These are phyloP conservation scores for Phytopythium ostracodes DNA, from an alignment of 352 stramenopile genomes.

Conservation along the genomic window DNA sequence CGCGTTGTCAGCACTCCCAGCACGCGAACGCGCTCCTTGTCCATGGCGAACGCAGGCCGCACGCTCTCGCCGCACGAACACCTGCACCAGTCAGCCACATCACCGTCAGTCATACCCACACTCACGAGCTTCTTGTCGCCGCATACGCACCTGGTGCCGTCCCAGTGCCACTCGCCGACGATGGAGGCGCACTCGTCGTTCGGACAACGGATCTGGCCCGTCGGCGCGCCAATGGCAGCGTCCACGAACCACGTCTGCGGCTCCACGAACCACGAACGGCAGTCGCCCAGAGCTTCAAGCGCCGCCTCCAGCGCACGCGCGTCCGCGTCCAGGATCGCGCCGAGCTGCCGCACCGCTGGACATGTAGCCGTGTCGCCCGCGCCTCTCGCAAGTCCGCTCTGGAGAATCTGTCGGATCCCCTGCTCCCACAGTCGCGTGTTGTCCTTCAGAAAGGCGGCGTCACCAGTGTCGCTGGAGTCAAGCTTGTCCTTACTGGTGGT, in stretches of 20 bases:
- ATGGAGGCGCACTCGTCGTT: slow-evolving; percentile 28
- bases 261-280: slow-evolving; percentile 46
- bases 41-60: slow-evolving; percentile 42
- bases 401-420: slow-evolving; percentile 23
- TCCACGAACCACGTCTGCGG: slow-evolving; percentile 42
- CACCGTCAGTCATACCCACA: not conserved
- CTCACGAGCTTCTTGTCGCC: too few relatives aligned
- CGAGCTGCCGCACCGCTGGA: slow-evolving; percentile 15
- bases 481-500: not conserved
- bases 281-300: slow-evolving; percentile 20
- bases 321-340: slow-evolving; percentile 30
- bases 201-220: slow-evolving; percentile 38
- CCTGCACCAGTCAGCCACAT: not conserved
- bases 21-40: slow-evolving; percentile 41
- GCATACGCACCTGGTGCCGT: slow-evolving; percentile 30
- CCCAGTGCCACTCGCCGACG: slow-evolving; percentile 55
- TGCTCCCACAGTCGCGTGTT: slow-evolving; percentile 37
- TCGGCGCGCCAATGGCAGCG: slow-evolving; percentile 10
- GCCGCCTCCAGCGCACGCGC: slow-evolving; percentile 17
- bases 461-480: not conserved
- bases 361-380: slow-evolving; percentile 6
- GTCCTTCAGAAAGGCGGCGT: slow-evolving; percentile 23
- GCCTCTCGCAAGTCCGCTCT: slow-evolving; percentile 7
- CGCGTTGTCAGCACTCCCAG: slow-evolving; percentile 39
- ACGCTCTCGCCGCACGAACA: slow-evolving; percentile 11